Percentiles rank a stretch among this genome's conserved stretches.
These are phyloP conservation scores for Alternaria incomplexa DNA, from an alignment of 2,329 filamentous ascomycete species.

Conservation along the genomic window DNA sequence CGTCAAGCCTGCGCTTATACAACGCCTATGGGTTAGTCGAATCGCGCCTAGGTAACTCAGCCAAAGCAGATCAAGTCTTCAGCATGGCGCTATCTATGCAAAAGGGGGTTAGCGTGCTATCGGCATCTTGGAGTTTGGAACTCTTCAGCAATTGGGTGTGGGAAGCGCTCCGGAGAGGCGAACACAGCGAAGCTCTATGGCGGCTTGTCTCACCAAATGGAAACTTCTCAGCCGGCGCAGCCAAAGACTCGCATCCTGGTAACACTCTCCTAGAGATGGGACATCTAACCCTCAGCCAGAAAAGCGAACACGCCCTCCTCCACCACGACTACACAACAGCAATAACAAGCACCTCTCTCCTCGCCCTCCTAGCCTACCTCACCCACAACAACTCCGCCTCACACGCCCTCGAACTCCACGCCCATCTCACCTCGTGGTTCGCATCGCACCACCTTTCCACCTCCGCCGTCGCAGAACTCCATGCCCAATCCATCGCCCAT, in stretches of 20 bases:
- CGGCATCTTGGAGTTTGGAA: conserved; percentile 50
- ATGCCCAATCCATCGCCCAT: conserved; percentile 71
- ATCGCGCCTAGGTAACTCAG: conserved; percentile 61
- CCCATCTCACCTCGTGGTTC: conserved; percentile 30
- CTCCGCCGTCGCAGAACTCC: conserved; percentile 61
- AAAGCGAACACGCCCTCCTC: conserved; percentile 63
- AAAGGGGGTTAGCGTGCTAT: conserved; percentile 56
- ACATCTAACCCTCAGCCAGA: conserved; percentile 18
- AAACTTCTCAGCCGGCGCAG: conserved; percentile 5
- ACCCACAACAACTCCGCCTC: conserved; percentile 47
- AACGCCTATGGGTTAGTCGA: conserved; percentile 81
- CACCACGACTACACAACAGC: conserved; percentile 51
- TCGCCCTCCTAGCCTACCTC: conserved; percentile 73
- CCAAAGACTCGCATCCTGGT: conserved; percentile 6
- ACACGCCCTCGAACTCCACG: conserved; percentile 49
- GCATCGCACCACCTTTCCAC: conserved; percentile 22
- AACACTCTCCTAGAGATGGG: conserved; percentile 21
- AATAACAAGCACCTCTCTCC: conserved; percentile 64
- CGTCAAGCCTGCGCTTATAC: conserved; percentile 72
- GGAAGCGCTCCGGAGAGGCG: conserved; percentile 63
- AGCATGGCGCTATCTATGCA: conserved; percentile 69
- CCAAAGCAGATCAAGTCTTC: conserved; percentile 69
- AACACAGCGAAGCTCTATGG: conserved; percentile 42
- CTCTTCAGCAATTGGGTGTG: conserved; percentile 70
- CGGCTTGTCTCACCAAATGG: conserved; percentile 42